Percentiles rank a stretch among this genome's conserved stretches.
These are phyloP conservation scores for Neurospora sp. DNA, from an alignment of 495 filamentous ascomycete species.

Conservation along the genomic window DNA sequence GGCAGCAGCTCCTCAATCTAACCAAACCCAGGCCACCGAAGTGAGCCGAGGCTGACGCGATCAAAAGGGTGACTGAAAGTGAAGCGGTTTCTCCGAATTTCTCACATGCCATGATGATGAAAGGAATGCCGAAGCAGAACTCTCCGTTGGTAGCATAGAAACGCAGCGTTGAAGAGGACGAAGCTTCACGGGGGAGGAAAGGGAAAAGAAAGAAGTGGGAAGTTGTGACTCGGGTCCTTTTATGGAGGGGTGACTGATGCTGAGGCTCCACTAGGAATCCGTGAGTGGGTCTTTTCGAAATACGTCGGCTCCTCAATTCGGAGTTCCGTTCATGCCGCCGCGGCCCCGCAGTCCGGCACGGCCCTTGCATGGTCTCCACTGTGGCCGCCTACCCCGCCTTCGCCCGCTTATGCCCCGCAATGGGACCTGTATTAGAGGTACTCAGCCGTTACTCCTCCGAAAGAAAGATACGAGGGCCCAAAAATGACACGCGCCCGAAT, in stretches of 20 bases:
- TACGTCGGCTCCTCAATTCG: background rate
- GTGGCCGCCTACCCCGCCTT: background rate
- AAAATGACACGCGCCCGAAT: background rate
- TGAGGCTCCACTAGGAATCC: background rate
- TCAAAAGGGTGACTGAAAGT: background rate
- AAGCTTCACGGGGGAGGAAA: background rate
- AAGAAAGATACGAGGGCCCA: background rate
- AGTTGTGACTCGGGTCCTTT: background rate
- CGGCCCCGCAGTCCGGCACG: background rate
- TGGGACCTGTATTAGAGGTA: background rate
- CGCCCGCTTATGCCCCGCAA: background rate
- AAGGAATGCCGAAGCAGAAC: background rate
- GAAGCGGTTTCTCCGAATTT: background rate
- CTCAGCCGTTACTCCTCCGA: background rate
- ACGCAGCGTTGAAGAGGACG: background rate
- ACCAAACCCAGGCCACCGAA: background rate
- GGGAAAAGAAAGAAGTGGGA: background rate
- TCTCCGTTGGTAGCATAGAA: background rate
- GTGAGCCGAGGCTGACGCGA: background rate
- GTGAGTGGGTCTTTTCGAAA: background rate
- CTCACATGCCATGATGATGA: background rate
- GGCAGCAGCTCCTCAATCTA: constrained; percentile 3
- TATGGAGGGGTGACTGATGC: background rate
- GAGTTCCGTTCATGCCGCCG: background rate
- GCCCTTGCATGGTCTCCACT: background rate